Evolutionary conservation across 1,284 basidiomycete genomes (phyloP).

Genomic region (Pyrrhoderma noxium): DNA sequence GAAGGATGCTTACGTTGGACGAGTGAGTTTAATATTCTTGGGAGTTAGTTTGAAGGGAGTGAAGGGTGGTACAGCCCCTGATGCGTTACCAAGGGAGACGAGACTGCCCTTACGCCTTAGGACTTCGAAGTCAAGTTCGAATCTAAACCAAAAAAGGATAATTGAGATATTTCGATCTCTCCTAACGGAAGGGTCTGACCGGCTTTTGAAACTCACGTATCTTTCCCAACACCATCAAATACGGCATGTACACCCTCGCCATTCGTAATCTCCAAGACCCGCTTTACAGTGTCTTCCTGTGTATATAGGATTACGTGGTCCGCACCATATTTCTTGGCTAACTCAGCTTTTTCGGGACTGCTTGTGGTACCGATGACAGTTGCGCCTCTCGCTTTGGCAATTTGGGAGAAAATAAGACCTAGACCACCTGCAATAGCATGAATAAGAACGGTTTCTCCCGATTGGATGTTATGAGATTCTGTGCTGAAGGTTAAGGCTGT

Average conservation of each 20-base stretch:
- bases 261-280: conserved; percentile 73
- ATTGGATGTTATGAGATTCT: conserved; percentile 79
- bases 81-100: conserved; percentile 90
- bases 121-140: conserved; percentile 77
- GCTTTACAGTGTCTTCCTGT: conserved; percentile 59
- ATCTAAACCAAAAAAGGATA: conserved; percentile 36
- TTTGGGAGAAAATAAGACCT: conserved; percentile 54
- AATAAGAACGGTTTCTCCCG: conserved; percentile 67
- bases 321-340: conserved; percentile 80
- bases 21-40: conserved; percentile 79
- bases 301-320: conserved; percentile 83
- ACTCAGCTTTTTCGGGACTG: conserved; percentile 72
- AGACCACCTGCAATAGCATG: conserved; percentile 85
- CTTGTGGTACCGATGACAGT: conserved; percentile 95
- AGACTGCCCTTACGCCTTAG: conserved; percentile 77
- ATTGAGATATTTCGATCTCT: not conserved
- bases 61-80: conserved; percentile 72
- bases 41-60: conserved; percentile 65
- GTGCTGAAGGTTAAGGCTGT: conserved; percentile 77
- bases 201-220: conserved; percentile 51
- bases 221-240: conserved; percentile 92
- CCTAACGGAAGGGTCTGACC: not conserved
- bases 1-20: conserved; percentile 56
- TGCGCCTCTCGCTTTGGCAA: conserved; percentile 69
- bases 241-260: conserved; percentile 82